Conservation (phyloP, 2,329 filamentous ascomycete genomes). For the Monosporascus sp. region DNA sequence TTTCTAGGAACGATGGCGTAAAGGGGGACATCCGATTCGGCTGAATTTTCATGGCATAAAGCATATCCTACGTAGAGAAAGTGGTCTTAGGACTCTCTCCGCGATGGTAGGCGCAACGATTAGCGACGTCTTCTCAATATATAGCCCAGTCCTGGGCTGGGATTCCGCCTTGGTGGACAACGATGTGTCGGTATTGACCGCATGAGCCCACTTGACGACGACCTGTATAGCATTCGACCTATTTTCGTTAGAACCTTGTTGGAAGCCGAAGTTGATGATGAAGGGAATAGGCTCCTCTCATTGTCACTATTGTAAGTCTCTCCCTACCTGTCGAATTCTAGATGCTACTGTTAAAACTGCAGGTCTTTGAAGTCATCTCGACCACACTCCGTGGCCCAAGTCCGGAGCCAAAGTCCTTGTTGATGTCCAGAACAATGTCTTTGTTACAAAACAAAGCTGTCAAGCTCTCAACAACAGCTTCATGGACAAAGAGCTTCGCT, state of each 20-base stretch:
- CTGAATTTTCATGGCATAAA: constrained; percentile 19
- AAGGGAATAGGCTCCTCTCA: neutral
- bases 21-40: constrained; percentile 17
- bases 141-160: constrained; percentile 12
- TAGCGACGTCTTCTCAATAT: constrained; percentile 22
- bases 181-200: neutral
- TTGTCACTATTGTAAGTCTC: constrained; percentile 6
- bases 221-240: no score
- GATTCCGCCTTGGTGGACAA: constrained; percentile 4
- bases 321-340: constrained; percentile 3
- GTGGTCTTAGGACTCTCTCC: constrained; percentile 13
- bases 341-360: constrained; percentile 6
- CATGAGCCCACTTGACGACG: neutral
- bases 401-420: constrained; percentile 1
- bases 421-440: constrained; percentile 12
- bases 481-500: neutral
- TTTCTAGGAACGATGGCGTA: constrained; percentile 15
- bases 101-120: constrained; percentile 15
- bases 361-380: constrained; percentile 4
- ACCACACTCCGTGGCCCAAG: constrained; percentile 2
- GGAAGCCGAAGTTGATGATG: neutral
- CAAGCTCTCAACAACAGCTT: neutral
- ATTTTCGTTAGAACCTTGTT: constrained; percentile 3
- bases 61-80: constrained; percentile 21
- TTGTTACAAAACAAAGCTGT: constrained; percentile 6